phyloP scores from a whole-genome alignment of 345 rosid genomes.

The Sisymbrium altissimum region DNA sequence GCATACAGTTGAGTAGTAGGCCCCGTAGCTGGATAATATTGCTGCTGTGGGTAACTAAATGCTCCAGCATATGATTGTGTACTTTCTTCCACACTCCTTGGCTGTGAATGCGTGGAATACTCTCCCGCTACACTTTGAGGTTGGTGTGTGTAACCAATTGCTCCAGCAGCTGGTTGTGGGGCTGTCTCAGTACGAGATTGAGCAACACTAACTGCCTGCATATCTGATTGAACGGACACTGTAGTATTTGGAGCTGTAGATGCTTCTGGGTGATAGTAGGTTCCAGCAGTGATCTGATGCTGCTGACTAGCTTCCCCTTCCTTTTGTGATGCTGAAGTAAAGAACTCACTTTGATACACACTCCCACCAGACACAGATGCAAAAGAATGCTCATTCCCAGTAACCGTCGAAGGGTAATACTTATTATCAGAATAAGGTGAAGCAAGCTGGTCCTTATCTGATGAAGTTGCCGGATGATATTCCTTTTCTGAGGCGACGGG shows the following conservation, averaged over 20 bases:
- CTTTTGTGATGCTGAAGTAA: conserved; percentile 28
- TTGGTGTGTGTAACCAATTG: conserved; percentile 20
- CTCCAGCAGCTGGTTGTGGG: conserved; percentile 27
- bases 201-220: conserved; percentile 16
- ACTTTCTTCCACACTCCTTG: conserved; percentile 22
- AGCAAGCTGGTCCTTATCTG: conserved; percentile 26
- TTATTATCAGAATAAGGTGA: conserved; percentile 26
- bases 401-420: conserved; percentile 13
- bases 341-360: conserved; percentile 19
- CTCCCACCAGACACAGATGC: conserved; percentile 23
- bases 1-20: conserved; percentile 17
- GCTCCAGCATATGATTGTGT: conserved; percentile 24
- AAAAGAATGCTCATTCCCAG: conserved; percentile 20
- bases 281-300: conserved; percentile 17
- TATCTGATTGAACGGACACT: conserved; percentile 8
- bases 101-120: conserved; percentile 20
- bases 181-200: conserved; percentile 9
- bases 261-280: conserved; percentile 12
- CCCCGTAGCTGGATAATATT: conserved; percentile 17
- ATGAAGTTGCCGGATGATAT: conserved; percentile 15
- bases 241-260: conserved; percentile 10
- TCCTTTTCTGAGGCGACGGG: conserved; percentile 25
- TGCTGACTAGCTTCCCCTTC: conserved; percentile 31
- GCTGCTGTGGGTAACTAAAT: conserved; percentile 26
- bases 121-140: conserved; percentile 1